Evolutionary conservation across 1,284 basidiomycete species (phyloP), one percentile per base, ranked within the genome.

Genomic region (Fomitopsis palustris): DNA sequence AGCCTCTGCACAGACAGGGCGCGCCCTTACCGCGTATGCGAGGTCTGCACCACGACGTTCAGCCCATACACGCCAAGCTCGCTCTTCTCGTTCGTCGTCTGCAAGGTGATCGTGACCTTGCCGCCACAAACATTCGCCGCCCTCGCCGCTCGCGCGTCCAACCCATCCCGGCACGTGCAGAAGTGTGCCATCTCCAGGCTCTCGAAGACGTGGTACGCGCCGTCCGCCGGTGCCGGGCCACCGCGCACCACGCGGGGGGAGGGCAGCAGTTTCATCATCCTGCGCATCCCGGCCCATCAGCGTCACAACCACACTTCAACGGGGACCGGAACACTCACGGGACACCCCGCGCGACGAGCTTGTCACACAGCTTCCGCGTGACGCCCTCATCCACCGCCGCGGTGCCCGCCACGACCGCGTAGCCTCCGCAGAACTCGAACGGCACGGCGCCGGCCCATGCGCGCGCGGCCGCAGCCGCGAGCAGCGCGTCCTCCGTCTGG

Each of bases 51-150:
- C 2, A 52, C 49, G 31, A 52, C 21, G 25, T 52, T 52, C 10
- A 9, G 14, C 19, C 49, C 49, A 33, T 19, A 52, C 29, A 29
- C 33, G 16, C 49, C 49, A 8, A 52, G 12, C 31, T 35, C 31
- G n/a, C 25, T 35, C 49, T 31, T 52, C 49, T 52, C 49, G 49
- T 52, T 52, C 49, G 49, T 52, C 33, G 33, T 52, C 49, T 52
- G 31, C 29, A 52, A 31, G 33, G 35, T n/a, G 49, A 52, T n/a
- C 49, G 35, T 37, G n/a, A 52, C 17, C 29, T 21, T n/a, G 6
- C 49, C 49, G 1, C 49, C 10, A 14, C 49, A 52, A 14, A 52
- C 49, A 19, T 52, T 52, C 19, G 19, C 49, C 33, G 14, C 21
- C 19, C n/a, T n/a, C n/a, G 8, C 25, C 6, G 25, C 9, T 12